phyloP scores from a whole-genome alignment of 495 filamentous ascomycete genomes.

The Paragyromitra xinjiangensis region DNA sequence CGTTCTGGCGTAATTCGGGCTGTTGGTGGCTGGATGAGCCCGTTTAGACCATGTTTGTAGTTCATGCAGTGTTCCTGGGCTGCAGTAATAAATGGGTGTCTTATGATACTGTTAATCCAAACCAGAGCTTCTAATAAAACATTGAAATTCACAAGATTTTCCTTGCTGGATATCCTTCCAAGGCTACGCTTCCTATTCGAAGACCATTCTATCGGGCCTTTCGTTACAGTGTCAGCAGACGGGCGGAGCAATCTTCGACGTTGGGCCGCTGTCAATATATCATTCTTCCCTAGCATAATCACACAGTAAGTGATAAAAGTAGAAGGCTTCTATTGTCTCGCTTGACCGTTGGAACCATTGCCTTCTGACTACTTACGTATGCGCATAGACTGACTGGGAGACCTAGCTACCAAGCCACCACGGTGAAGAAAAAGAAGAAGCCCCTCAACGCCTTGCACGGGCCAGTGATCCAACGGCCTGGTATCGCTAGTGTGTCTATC shows the following conservation, averaged over 20 bases:
- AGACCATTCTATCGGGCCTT: slow-evolving; percentile 21
- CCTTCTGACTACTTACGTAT: slow-evolving; percentile 44
- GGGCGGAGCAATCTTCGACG: slow-evolving; percentile 5
- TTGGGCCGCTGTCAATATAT: slow-evolving; percentile 22
- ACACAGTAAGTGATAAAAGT: background rate
- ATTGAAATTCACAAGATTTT: slow-evolving; percentile 5
- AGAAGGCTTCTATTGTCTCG: slow-evolving; percentile 20
- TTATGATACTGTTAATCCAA: slow-evolving; percentile 29
- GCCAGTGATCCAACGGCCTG: slow-evolving; percentile 27
- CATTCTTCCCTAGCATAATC: slow-evolving; percentile 2
- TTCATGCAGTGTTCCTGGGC: slow-evolving; percentile 30
- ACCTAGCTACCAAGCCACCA: slow-evolving; percentile 22
- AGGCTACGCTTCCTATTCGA: slow-evolving; percentile 27
- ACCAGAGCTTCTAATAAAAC: slow-evolving; percentile 14
- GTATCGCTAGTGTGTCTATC: slow-evolving; percentile 25
- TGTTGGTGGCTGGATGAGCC: slow-evolving; percentile 14
- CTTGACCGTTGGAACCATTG: slow-evolving; percentile 19
- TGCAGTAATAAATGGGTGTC: slow-evolving; percentile 36
- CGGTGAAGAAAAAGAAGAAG: slow-evolving; percentile 21
- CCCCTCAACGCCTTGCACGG: slow-evolving; percentile 25
- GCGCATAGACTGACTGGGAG: slow-evolving; percentile 19
- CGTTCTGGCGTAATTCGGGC: slow-evolving; percentile 20
- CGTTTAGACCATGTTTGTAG: background rate
- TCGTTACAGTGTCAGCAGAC: slow-evolving; percentile 41
- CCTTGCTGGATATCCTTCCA: slow-evolving; percentile 6